phyloP scores from a whole-genome alignment of 1,139 yeast species.

The Eremothecium cymbalariae region DNA sequence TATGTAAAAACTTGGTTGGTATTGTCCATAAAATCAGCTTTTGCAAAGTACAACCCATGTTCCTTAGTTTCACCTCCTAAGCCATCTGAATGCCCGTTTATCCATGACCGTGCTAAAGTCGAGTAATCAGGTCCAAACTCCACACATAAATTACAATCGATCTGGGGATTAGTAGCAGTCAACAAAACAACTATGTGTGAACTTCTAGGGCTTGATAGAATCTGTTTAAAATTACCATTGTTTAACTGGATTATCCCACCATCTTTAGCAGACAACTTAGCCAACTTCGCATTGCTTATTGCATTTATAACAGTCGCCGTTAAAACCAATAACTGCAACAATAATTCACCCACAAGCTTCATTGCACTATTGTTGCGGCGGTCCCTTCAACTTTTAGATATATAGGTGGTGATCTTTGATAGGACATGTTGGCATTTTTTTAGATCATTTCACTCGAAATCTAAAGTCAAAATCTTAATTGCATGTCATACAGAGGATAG shows the following conservation, averaged over 20 bases:
- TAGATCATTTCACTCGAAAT: too few species aligned
- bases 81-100: constrained; percentile 40
- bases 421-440: too few species aligned
- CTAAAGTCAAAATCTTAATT: too few species aligned
- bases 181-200: constrained; percentile 62
- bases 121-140: constrained; percentile 62
- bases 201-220: constrained; percentile 57
- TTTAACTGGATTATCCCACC: constrained; percentile 43
- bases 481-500: too few species aligned
- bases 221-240: constrained; percentile 50
- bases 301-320: too few species aligned
- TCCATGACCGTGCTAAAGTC: constrained; percentile 56
- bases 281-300: constrained; percentile 21
- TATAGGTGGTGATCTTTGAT: too few species aligned
- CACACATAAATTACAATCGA: constrained; percentile 71
- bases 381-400: too few species aligned
- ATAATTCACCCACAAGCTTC: too few species aligned
- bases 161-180: constrained; percentile 64
- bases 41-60: constrained; percentile 55
- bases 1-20: constrained; percentile 45
- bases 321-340: too few species aligned
- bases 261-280: constrained; percentile 19
- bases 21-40: constrained; percentile 59
- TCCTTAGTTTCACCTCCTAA: constrained; percentile 30
- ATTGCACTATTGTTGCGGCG: too few species aligned